These are phyloP conservation scores for Fremontodendron californicum DNA, from an alignment of 345 rosid genomes.

Conservation along the genomic window DNA sequence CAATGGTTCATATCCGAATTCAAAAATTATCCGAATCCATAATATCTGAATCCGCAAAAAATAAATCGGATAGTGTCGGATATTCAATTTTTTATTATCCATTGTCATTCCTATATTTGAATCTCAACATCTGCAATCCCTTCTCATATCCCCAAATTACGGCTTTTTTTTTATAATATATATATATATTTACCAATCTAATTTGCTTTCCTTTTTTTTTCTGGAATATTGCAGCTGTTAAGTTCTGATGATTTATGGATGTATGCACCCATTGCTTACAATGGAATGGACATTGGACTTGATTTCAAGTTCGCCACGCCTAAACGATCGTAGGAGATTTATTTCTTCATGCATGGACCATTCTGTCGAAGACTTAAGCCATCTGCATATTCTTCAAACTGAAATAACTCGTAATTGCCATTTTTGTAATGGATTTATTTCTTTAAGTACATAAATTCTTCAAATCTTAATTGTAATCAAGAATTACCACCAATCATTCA, in stretches of 20 bases:
- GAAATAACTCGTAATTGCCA: slow-evolving; percentile 18
- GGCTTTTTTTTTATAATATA: too few species aligned
- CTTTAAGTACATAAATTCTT: not conserved
- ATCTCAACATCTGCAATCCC: too few species aligned
- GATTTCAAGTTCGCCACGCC: slow-evolving; percentile 34
- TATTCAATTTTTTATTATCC: too few species aligned
- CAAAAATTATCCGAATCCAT: too few species aligned
- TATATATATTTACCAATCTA: not conserved
- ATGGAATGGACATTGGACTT: slow-evolving; percentile 72
- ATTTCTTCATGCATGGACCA: not conserved
- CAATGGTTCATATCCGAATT: too few species aligned
- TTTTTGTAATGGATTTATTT: slow-evolving; percentile 11
- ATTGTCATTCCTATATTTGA: too few species aligned
- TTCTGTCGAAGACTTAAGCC: slow-evolving; percentile 2
- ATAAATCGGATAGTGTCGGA: too few species aligned
- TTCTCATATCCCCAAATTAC: too few species aligned
- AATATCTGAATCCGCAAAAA: too few species aligned
- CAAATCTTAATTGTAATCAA: slow-evolving; percentile 3
- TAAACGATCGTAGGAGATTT: slow-evolving; percentile 14
- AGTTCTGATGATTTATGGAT: slow-evolving; percentile 90
- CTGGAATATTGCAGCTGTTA: slow-evolving; percentile 41
- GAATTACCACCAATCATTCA: not conserved
- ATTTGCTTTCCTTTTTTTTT: not conserved
- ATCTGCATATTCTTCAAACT: not conserved
- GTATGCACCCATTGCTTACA: slow-evolving; percentile 87